These are phyloP conservation scores for Abrus pulchellus DNA, from an alignment of 306 rosid genomes.

Conservation along the genomic window DNA sequence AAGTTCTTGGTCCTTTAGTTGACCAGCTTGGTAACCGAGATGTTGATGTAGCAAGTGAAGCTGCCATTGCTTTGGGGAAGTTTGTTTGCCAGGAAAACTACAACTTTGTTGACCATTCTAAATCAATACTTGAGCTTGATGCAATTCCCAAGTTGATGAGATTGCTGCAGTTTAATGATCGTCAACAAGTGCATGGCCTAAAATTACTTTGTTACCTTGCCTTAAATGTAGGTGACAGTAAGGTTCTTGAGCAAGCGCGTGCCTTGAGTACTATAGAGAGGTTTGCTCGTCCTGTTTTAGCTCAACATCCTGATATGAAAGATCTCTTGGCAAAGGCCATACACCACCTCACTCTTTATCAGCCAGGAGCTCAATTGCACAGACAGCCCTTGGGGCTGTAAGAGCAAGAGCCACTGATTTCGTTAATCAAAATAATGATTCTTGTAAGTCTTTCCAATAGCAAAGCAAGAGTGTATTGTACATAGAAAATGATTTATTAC, in stretches of 20 bases:
- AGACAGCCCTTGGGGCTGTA: conserved; percentile 60
- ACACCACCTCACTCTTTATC: conserved; percentile 85
- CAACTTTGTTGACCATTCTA: conserved; percentile 75
- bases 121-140: conserved; percentile 73
- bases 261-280: conserved; percentile 76
- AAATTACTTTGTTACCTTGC: conserved; percentile 79
- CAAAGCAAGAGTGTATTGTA: conserved; percentile 44
- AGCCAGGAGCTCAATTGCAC: conserved; percentile 83
- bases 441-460: conserved; percentile 56
- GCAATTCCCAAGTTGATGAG: conserved; percentile 76
- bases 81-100: conserved; percentile 78
- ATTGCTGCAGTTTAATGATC: conserved; percentile 57
- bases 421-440: conserved; percentile 36
- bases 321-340: conserved; percentile 70
- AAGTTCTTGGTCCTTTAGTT: conserved; percentile 78
- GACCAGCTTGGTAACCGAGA: conserved; percentile 65
- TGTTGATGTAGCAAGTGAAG: conserved; percentile 73
- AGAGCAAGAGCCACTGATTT: conserved; percentile 40
- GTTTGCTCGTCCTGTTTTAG: conserved; percentile 64
- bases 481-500: conserved; percentile 29
- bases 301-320: conserved; percentile 71
- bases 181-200: conserved; percentile 58
- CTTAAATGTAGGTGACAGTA: conserved; percentile 75
- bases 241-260: conserved; percentile 79
- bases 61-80: conserved; percentile 72